These are phyloP conservation scores for Hamamelis virginiana DNA, from an alignment of 164 flowering plant species.

Conservation along the genomic window DNA sequence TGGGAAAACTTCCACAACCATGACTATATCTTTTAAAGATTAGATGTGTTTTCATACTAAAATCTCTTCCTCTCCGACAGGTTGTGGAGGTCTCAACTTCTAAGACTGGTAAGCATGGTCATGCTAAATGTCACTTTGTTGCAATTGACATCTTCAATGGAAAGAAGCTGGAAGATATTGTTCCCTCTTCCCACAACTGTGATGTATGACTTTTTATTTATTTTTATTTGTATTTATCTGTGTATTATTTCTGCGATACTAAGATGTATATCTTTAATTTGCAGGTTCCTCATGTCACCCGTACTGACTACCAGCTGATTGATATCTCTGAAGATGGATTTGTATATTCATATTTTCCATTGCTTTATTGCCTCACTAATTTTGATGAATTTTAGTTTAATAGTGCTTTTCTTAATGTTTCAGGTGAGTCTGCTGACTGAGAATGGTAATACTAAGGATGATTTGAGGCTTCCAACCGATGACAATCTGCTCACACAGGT, in stretches of 20 bases:
- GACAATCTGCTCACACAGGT: conserved; percentile 55
- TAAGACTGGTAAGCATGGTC: conserved; percentile 66
- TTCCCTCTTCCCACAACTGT: conserved; percentile 66
- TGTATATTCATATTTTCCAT: conserved; percentile 28
- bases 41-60: too few relatives aligned
- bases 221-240: too few relatives aligned
- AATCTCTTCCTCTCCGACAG: conserved; percentile 20
- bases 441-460: conserved; percentile 58
- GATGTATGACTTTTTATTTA: conserved; percentile 32
- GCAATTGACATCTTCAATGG: conserved; percentile 57
- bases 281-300: conserved; percentile 65
- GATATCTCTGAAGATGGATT: conserved; percentile 71
- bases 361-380: neutral
- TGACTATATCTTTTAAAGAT: too few relatives aligned
- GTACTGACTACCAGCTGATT: conserved; percentile 64
- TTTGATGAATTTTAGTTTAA: neutral
- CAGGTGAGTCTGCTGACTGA: conserved; percentile 66
- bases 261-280: neutral
- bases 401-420: neutral
- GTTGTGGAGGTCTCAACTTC: conserved; percentile 70
- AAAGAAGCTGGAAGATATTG: conserved; percentile 62
- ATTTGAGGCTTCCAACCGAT: conserved; percentile 60
- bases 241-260: neutral
- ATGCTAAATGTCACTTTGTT: conserved; percentile 68
- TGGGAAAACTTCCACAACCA: too few relatives aligned